Percentiles rank a stretch among this genome's conserved stretches.
These are phyloP conservation scores for Yamadazyma buinensis DNA, from an alignment of 1,139 yeast species.

Conservation along the genomic window DNA sequence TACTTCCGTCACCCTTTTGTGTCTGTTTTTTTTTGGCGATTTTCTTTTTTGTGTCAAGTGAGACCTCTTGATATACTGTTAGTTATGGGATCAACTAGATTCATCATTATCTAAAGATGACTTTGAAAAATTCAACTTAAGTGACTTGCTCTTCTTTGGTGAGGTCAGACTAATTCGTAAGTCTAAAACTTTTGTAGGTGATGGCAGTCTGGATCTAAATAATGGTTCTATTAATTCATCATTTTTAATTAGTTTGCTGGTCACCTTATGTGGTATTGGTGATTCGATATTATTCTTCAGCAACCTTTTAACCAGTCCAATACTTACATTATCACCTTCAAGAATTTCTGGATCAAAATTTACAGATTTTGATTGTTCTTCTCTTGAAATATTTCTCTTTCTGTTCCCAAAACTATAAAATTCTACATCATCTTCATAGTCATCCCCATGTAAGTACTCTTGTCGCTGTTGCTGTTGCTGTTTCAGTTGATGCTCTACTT, in stretches of 20 bases:
- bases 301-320: constrained; percentile 3
- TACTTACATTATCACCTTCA: constrained; percentile 1
- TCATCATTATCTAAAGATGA: not conserved
- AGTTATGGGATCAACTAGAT: not conserved
- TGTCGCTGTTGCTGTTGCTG: too few relatives aligned
- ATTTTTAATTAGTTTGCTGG: not conserved
- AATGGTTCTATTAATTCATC: not conserved
- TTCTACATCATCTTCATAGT: not conserved
- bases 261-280: constrained; percentile 2
- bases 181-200: constrained; percentile 12
- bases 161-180: constrained; percentile 13
- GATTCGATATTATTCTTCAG: constrained; percentile 7
- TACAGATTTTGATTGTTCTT: constrained; percentile 7
- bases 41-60: too few relatives aligned
- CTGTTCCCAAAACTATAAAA: not conserved
- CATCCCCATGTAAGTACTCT: not conserved
- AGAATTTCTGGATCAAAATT: constrained; percentile 4
- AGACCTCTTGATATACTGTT: too few relatives aligned
- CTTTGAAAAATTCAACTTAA: not conserved
- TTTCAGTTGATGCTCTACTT: too few relatives aligned
- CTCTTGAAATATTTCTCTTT: not conserved
- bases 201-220: constrained; percentile 9
- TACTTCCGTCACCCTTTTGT: too few relatives aligned
- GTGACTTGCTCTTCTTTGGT: constrained; percentile 6
- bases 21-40: not conserved